A percentile compares a stretch with the other conserved stretches of the same genome.
phyloP scores from a whole-genome alignment of 352 stramenopile genomes.

The Phytophthora megakarya region DNA sequence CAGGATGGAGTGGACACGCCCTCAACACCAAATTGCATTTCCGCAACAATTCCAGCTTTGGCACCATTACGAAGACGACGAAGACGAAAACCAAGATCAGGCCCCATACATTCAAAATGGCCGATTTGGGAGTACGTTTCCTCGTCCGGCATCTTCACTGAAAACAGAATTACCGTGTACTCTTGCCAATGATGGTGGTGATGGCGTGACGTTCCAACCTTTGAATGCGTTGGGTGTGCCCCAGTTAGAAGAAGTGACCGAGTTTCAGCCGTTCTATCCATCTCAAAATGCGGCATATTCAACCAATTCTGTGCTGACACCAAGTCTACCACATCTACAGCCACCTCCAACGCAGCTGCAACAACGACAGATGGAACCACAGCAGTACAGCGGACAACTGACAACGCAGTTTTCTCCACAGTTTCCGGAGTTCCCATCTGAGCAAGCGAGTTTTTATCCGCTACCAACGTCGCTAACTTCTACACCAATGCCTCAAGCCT shows the following conservation, averaged over 20 bases:
- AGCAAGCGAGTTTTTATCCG: constrained; percentile 18
- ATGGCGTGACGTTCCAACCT: constrained; percentile 4
- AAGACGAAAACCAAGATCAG: constrained; percentile 11
- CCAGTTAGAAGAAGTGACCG: constrained; percentile 32
- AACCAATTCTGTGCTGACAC: constrained; percentile 1
- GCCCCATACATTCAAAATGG: constrained; percentile 1
- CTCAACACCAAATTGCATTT: constrained; percentile 1
- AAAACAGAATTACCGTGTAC: constrained; percentile 7
- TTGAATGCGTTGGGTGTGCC: constrained; percentile 24
- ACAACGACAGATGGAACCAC: constrained; percentile 10
- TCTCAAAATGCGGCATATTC: constrained; percentile 8
- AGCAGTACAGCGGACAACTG: constrained; percentile 18
- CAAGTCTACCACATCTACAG: constrained; percentile 2
- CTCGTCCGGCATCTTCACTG: constrained; percentile 1
- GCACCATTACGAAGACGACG: constrained; percentile 7
- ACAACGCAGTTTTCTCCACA: constrained; percentile 12
- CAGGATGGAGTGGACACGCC: constrained; percentile 30
- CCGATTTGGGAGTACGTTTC: not conserved
- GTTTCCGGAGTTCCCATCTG: constrained; percentile 21
- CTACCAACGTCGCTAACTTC: constrained; percentile 3
- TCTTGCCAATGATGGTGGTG: constrained; percentile 1
- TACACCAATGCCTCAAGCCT: not conserved
- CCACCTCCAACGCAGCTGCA: constrained; percentile 1
- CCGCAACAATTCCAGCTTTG: constrained; percentile 7
- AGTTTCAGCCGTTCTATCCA: constrained; percentile 36